Base-by-base conservation (phyloP, 306 rosid species). In the Albizia julibrissin region DNA sequence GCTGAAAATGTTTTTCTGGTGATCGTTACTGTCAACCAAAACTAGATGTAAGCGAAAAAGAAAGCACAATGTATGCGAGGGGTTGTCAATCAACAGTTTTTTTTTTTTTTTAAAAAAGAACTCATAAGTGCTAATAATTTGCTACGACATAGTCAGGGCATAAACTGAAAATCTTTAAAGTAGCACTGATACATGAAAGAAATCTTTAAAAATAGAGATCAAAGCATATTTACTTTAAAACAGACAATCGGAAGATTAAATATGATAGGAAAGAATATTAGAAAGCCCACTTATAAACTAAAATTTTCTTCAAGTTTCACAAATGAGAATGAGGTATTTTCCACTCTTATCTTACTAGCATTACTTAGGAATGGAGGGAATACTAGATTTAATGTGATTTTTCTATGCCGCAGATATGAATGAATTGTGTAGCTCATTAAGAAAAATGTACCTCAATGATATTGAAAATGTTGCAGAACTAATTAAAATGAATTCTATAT, bases 401-500 rank as follows among this genome's bases (percentile, higher is more conserved):
- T 75, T 46, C 52, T 56, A 13, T 8, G 13, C 62, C 16, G 14
- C 43, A 21, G 29, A 52, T 75, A 75, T 39, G 61, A 31, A 29
- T 61, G 78, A 21, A 80, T 46, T 61, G 24, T 24, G 54, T 46
- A 47, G 73, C 46, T 61, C 54, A 44, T 50, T 46, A 29, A 33
- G 54, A 54, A 62, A 72, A 2, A 54, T 21, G n/a, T 21, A 54
- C 72, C 22, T 10, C 54, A 21, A 80, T 61, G 78, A 39, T 22
- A 54, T 54, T 47, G 27, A n/a, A 43, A 33, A 67, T 58, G 33
- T 43, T 40, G 72, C 58, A 21, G 43, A 76, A 68, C 47, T 44
- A 74, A 73, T 59, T n/a, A 54, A 76, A 39, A 39, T 31, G 80
- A 52, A 77, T 19, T 47, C 78, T 34, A 69, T 34, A 69, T 26